Evolutionary conservation across 2,329 filamentous ascomycete genomes (phyloP).

Genomic region (Hymenoscyphus salicellus): DNA sequence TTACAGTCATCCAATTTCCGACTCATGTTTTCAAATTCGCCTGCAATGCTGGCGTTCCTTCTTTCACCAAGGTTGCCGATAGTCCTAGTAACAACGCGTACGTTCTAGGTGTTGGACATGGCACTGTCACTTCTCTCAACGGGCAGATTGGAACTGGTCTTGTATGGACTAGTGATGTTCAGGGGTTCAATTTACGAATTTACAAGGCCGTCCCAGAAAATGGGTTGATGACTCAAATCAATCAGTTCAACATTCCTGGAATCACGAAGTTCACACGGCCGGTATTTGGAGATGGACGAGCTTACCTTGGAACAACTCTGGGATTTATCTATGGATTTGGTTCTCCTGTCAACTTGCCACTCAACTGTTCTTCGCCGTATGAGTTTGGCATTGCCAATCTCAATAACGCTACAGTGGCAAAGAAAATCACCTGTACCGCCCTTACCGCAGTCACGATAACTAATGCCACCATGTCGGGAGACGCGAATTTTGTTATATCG

Average conservation of each 20-base stretch:
- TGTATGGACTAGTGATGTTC: slow-evolving; percentile 55
- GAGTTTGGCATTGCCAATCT: slow-evolving; percentile 48
- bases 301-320: slow-evolving; percentile 51
- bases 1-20: slow-evolving; percentile 48
- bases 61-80: slow-evolving; percentile 53
- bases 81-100: slow-evolving; percentile 49
- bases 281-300: slow-evolving; percentile 55
- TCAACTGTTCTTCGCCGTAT: slow-evolving; percentile 51
- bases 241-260: slow-evolving; percentile 50
- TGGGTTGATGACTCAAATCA: slow-evolving; percentile 47
- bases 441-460: slow-evolving; percentile 44
- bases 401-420: slow-evolving; percentile 35
- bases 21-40: slow-evolving; percentile 58
- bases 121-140: slow-evolving; percentile 54
- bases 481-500: slow-evolving; percentile 40
- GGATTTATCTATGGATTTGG: slow-evolving; percentile 56
- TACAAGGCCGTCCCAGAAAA: slow-evolving; percentile 51
- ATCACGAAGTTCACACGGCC: slow-evolving; percentile 56
- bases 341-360: slow-evolving; percentile 50
- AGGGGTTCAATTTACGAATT: slow-evolving; percentile 50
- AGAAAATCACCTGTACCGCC: slow-evolving; percentile 48
- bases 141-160: slow-evolving; percentile 54
- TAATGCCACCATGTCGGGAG: slow-evolving; percentile 39
- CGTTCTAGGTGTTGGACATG: slow-evolving; percentile 54
- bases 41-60: slow-evolving; percentile 49